Percentiles rank a stretch among this genome's conserved stretches.
These are phyloP conservation scores for Kokia cookei DNA, from an alignment of 441 rosid genomes.

Conservation along the genomic window DNA sequence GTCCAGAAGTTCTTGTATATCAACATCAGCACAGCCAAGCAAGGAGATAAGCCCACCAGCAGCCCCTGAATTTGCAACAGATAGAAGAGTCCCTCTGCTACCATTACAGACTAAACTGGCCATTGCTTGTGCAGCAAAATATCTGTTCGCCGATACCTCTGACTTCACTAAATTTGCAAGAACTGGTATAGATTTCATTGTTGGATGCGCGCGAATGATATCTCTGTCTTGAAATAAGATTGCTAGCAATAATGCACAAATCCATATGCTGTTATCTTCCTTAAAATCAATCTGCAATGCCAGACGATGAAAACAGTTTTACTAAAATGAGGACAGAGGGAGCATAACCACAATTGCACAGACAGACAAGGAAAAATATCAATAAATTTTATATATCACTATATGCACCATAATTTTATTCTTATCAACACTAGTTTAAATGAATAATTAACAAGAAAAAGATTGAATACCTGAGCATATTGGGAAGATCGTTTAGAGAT, in stretches of 20 bases:
- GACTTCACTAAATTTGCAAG: constrained; percentile 92
- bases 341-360: background rate
- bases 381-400: constrained; percentile 4
- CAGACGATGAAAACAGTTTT: constrained; percentile 15
- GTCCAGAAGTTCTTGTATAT: constrained; percentile 76
- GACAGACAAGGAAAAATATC: constrained; percentile 3
- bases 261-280: constrained; percentile 94
- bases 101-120: constrained; percentile 97
- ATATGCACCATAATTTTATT: background rate
- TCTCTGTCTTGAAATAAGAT: constrained; percentile 97
- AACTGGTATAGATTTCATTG: constrained; percentile 87
- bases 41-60: constrained; percentile 89
- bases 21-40: constrained; percentile 96
- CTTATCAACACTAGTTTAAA: background rate
- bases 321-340: constrained; percentile 6
- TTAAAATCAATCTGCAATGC: constrained; percentile 66
- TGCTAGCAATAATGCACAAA: constrained; percentile 89
- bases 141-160: constrained; percentile 83
- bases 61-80: constrained; percentile 98
- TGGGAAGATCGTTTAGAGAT: constrained; percentile 55
- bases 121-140: constrained; percentile 96
- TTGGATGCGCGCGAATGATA: constrained; percentile 78
- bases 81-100: constrained; percentile 94
- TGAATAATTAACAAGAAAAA: constrained; percentile 1
- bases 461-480: constrained; percentile 67